These are phyloP conservation scores for Eucalyptus urophylla DNA, from an alignment of 345 rosid genomes.

Conservation along the genomic window DNA sequence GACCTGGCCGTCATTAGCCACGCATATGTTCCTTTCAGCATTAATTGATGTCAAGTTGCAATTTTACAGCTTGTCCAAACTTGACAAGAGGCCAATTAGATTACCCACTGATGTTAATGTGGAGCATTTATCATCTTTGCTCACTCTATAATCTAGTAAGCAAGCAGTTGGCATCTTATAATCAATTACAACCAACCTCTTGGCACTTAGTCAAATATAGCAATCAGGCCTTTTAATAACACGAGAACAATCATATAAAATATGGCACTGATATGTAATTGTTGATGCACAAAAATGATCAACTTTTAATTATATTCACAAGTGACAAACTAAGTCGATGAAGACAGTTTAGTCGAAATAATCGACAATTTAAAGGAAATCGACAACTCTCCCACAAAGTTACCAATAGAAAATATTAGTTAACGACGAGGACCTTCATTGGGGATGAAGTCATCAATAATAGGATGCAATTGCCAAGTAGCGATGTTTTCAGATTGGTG, in stretches of 20 bases:
- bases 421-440: neutral
- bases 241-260: neutral
- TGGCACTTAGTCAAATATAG: neutral
- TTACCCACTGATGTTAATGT: neutral
- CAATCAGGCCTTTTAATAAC: neutral
- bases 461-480: neutral
- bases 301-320: neutral
- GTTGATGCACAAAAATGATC: neutral
- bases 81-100: neutral
- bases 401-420: neutral
- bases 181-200: neutral
- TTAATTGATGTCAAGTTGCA: neutral
- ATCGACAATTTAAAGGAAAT: neutral
- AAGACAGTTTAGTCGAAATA: accelerated
- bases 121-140: neutral
- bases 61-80: neutral
- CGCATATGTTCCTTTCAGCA: neutral
- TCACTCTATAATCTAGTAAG: neutral
- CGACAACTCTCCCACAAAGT: neutral
- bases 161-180: neutral
- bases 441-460: neutral
- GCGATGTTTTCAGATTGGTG: neutral
- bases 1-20: neutral
- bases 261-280: neutral
- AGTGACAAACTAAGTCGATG: neutral